A percentile compares a stretch with the other conserved stretches of the same genome.
Evolutionary conservation across 371 early-diverging fungal species (phyloP).

Genomic region (Mucor saturninus): DNA sequence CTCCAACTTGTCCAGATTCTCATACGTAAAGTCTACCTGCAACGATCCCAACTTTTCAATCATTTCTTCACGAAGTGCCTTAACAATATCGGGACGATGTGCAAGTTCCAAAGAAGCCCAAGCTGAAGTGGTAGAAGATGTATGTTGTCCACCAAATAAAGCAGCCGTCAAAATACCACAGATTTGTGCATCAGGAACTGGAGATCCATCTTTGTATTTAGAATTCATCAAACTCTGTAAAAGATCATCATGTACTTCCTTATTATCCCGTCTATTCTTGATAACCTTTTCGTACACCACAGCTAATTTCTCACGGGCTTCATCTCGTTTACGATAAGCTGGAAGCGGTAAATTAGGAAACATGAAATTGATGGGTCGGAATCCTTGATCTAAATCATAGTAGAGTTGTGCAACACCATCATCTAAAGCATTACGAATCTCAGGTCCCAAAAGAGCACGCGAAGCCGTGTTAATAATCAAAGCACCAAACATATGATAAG

Average conservation of each 20-base stretch:
- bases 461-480: conserved; percentile 95
- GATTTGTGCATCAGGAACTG: conserved; percentile 78
- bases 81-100: conserved; percentile 67
- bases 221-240: conserved; percentile 83
- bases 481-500: conserved; percentile 84
- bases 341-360: conserved; percentile 55
- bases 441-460: conserved; percentile 91
- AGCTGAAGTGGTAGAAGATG: conserved; percentile 91
- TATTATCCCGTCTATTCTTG: conserved; percentile 67
- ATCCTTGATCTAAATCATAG: conserved; percentile 93
- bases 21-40: conserved; percentile 71
- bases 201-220: conserved; percentile 88
- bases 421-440: conserved; percentile 85
- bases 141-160: conserved; percentile 97
- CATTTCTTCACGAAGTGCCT: conserved; percentile 69
- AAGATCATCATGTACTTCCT: conserved; percentile 64
- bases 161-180: conserved; percentile 96
- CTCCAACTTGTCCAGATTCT: conserved; percentile 74
- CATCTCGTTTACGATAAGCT: conserved; percentile 77
- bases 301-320: conserved; percentile 84
- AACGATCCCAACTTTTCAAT: conserved; percentile 64
- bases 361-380: conserved; percentile 93
- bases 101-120: conserved; percentile 93
- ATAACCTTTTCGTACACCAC: conserved; percentile 80
- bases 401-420: conserved; percentile 80